Evolutionary conservation across 2,329 filamentous ascomycete species (phyloP).

Genomic region (Colletotrichum shisoi): DNA sequence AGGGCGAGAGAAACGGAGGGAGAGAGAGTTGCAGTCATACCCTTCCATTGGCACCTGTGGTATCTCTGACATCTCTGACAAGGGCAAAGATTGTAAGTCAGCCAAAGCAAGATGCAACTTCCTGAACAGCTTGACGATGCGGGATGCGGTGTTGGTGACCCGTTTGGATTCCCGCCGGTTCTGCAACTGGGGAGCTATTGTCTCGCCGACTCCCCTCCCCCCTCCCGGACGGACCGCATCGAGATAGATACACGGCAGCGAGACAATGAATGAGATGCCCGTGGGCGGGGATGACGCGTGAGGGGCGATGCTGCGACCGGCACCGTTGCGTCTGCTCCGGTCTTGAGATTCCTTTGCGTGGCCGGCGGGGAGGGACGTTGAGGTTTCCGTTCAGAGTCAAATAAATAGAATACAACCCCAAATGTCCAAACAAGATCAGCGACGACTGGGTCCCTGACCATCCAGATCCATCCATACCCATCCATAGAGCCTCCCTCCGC

Average conservation of each 20-base stretch:
- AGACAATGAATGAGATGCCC: constrained; percentile 3
- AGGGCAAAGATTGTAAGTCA: background rate
- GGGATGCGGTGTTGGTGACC: background rate
- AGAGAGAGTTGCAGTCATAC: constrained; percentile 24
- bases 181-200: no score
- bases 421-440: constrained; percentile 22
- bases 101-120: background rate
- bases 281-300: background rate
- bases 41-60: background rate
- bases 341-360: constrained; percentile 17
- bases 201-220: no score
- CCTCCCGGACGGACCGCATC: no score
- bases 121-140: background rate
- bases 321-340: constrained; percentile 26
- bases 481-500: no score
- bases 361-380: constrained; percentile 24
- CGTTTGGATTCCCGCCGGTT: no score
- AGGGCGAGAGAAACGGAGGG: constrained; percentile 8
- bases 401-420: no score
- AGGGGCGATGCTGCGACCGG: constrained; percentile 15
- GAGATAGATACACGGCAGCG: constrained; percentile 4
- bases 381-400: constrained; percentile 31
- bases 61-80: background rate
- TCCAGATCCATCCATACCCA: background rate
- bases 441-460: constrained; percentile 21